phyloP scores from a whole-genome alignment of 495 filamentous ascomycete genomes.

The Neohortaea acidophila region DNA sequence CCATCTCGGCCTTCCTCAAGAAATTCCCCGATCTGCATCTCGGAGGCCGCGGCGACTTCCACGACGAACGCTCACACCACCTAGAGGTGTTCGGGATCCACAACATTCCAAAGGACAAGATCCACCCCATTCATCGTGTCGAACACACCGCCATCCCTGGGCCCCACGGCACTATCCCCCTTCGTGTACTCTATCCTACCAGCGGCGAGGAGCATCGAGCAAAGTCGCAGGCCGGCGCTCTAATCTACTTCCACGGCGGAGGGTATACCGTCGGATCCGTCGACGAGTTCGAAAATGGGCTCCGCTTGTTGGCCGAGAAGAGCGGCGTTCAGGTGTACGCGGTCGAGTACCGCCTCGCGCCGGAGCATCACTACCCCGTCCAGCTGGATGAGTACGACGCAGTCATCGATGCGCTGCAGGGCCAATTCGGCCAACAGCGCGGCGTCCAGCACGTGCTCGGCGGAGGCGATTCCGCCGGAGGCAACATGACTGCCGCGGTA shows the following conservation, averaged over 20 bases:
- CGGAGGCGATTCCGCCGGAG: constrained; percentile 26
- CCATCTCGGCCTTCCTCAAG: constrained; percentile 6
- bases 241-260: constrained; percentile 32
- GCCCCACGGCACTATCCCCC: constrained; percentile 26
- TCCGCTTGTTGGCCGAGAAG: constrained; percentile 23
- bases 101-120: constrained; percentile 12
- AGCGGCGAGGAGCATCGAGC: constrained; percentile 3
- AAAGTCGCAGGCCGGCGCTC: constrained; percentile 9
- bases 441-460: constrained; percentile 5
- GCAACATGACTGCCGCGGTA: constrained; percentile 28
- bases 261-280: constrained; percentile 27
- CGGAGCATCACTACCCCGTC: constrained; percentile 1
- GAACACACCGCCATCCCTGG: constrained; percentile 28
- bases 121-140: constrained; percentile 20
- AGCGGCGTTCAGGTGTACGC: constrained; percentile 13
- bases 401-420: constrained; percentile 6
- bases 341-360: constrained; percentile 3
- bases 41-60: constrained; percentile 18
- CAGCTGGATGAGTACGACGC: constrained; percentile 6
- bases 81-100: constrained; percentile 25
- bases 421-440: neutral
- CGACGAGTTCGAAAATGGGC: constrained; percentile 29
- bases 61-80: constrained; percentile 23
- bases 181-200: constrained; percentile 24
- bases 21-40: constrained; percentile 7